Evolutionary conservation across 768 basidiomycete genomes (phyloP), one percentile per base, ranked within the genome.

Genomic region (Termitomyces sp.): DNA sequence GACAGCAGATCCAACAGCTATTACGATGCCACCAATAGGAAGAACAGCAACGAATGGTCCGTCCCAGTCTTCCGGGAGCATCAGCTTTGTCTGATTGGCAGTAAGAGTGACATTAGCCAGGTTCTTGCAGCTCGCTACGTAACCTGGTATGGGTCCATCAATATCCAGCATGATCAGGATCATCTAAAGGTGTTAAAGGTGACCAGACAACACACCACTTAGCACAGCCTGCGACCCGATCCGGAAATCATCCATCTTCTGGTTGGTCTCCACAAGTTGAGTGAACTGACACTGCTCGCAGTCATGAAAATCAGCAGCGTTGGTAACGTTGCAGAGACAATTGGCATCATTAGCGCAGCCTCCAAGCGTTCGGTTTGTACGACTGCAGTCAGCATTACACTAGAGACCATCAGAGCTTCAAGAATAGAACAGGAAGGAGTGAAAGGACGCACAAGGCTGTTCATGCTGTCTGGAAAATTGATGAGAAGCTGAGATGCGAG

Each of bases 271-370:
- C 60, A 91, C 77, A 27, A 89, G 70, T 55, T 72, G 71, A 41
- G 69, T 66, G 64, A 86, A 84, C 77, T 86, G 79, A 74, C 88
- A 91, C 63, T 84, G 81, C 67, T 91, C 79, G 70, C 88, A 88
- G 34, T 63, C 49, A 2, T 74, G 69, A 54, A 91, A 68, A 1
- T 70, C 61, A 1, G 66, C 55, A 32, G 82, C 74, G 3, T 79
- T 79, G 8, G 57, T 64, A 14, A 69, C 57, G 17, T 57, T 63
- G 73, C 89, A 91, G 25, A 88, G 74, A 66, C 88, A 90, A 19
- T 59, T 57, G 34, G 78, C 68, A 59, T 81, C 71, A 54, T 73
- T 65, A 17, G 67, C 66, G 68, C 88, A 88, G 23, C 63, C 68
- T 64, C 76, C 57, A 40, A 75, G 60, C 25, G 27, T 58, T 17